phyloP scores from a whole-genome alignment of 257 asterid species.

The Nemophila menziesii region DNA sequence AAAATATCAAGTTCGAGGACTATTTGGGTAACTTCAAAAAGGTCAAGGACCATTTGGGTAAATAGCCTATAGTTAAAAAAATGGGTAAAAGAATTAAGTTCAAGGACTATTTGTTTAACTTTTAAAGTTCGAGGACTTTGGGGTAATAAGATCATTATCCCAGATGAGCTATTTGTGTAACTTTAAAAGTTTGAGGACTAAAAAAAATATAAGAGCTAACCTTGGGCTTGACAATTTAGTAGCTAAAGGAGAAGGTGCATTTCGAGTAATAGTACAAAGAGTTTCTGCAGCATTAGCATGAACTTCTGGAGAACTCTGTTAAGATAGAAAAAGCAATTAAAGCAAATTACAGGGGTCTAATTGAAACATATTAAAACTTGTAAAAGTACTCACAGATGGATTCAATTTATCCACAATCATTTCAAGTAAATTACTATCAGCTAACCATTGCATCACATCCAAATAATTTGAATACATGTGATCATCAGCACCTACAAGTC shows the following conservation, averaged over 20 bases:
- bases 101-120: too few species aligned
- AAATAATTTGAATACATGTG: conserved; percentile 67
- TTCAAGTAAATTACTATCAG: conserved; percentile 81
- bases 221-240: conserved; percentile 83
- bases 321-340: neutral
- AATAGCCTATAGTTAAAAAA: too few species aligned
- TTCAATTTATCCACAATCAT: conserved; percentile 92
- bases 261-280: conserved; percentile 86
- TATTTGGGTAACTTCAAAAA: too few species aligned
- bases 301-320: conserved; percentile 90
- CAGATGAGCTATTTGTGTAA: conserved; percentile 5
- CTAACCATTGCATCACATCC: conserved; percentile 96
- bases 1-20: too few species aligned
- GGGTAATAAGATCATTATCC: neutral
- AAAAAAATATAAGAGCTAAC: conserved; percentile 20
- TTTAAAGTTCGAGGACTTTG: too few species aligned
- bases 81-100: too few species aligned
- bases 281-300: conserved; percentile 97
- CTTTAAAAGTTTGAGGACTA: conserved; percentile 5
- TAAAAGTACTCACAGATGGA: conserved; percentile 42
- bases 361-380: neutral
- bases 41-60: too few species aligned
- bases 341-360: neutral
- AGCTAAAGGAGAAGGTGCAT: conserved; percentile 75
- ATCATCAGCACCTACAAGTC: conserved; percentile 88